phyloP scores from a whole-genome alignment of 2,329 filamentous ascomycete genomes.

The Trichophyton verrucosum region DNA sequence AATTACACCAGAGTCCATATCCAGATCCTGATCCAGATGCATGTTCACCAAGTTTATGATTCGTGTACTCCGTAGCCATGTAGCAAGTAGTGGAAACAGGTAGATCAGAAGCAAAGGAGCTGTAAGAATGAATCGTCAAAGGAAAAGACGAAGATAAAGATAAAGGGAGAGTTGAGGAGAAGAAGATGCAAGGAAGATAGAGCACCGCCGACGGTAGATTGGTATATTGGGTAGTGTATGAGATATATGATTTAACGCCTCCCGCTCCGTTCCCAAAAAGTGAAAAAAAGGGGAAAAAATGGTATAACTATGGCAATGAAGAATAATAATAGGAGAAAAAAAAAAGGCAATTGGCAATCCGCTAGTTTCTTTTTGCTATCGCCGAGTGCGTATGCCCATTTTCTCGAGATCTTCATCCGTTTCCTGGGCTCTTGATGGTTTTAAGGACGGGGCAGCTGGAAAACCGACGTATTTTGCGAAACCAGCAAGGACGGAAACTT shows the following conservation, averaged over 20 bases:
- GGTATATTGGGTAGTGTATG: background rate
- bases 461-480: conserved; percentile 94
- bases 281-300: too few species aligned
- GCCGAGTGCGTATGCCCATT: conserved; percentile 54
- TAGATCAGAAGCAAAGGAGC: background rate
- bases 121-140: background rate
- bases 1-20: background rate
- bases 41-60: background rate
- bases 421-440: conserved; percentile 57
- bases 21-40: background rate
- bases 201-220: background rate
- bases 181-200: background rate
- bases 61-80: background rate
- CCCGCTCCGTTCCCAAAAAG: background rate
- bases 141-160: background rate
- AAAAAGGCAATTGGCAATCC: too few species aligned
- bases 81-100: background rate
- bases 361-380: background rate
- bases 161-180: background rate
- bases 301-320: too few species aligned
- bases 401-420: conserved; percentile 77
- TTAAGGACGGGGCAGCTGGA: conserved; percentile 80
- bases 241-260: background rate
- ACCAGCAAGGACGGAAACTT: conserved; percentile 81
- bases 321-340: too few species aligned